Conservation (phyloP, 805 yeast species). For the Kodamaea sagamina region DNA sequence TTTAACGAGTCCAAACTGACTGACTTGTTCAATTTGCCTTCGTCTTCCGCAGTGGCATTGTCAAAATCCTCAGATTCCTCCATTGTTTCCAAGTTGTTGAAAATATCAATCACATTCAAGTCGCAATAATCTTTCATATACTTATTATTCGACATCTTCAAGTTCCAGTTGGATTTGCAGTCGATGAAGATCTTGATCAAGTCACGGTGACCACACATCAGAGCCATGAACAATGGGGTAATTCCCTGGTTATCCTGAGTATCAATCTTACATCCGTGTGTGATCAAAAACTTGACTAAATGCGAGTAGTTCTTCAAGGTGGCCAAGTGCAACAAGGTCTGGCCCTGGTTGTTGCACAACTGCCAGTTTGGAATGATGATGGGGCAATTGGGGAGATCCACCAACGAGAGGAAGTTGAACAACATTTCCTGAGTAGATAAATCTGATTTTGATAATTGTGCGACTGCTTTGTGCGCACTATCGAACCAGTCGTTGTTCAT, state of each 20-base stretch:
- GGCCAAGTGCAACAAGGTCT: constrained; percentile 85
- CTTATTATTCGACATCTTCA: constrained; percentile 53
- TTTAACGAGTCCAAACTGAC: constrained; percentile 42
- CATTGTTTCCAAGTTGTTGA: constrained; percentile 27
- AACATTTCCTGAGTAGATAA: constrained; percentile 52
- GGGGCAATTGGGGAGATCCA: constrained; percentile 67
- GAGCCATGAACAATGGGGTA: constrained; percentile 87
- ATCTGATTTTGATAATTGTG: constrained; percentile 46
- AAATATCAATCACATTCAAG: constrained; percentile 45
- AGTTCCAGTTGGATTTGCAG: constrained; percentile 60
- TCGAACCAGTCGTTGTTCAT: constrained; percentile 50
- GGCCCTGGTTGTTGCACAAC: constrained; percentile 79
- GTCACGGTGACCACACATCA: constrained; percentile 69
- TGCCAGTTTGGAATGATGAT: constrained; percentile 72
- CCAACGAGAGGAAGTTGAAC: constrained; percentile 53
- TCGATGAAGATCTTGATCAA: constrained; percentile 61
- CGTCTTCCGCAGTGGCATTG: constrained; percentile 11
- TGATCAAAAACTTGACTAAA: constrained; percentile 63
- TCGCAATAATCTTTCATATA: constrained; percentile 45
- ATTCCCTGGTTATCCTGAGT: constrained; percentile 75
- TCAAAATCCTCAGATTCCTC: constrained; percentile 14
- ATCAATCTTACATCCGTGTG: constrained; percentile 68
- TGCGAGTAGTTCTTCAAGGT: constrained; percentile 68
- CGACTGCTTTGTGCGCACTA: constrained; percentile 53
- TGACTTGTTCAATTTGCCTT: constrained; percentile 30